phyloP scores from a whole-genome alignment of 257 asterid species.

The Solanum appendiculatum region DNA sequence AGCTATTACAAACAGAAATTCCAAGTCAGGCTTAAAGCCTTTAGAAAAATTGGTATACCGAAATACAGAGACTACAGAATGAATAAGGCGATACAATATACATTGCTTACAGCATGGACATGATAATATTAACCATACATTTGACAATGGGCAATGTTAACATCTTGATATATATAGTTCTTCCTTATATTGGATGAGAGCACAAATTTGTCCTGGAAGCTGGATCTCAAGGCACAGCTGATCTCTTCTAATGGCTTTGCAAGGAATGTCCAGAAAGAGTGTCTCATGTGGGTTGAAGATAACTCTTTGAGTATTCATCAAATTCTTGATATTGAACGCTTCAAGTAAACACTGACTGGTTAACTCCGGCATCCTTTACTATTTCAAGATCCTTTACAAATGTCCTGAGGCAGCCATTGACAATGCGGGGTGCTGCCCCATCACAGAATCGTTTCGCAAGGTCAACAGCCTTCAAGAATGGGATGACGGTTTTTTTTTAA shows the following conservation, averaged over 20 bases:
- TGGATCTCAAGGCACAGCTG: background rate
- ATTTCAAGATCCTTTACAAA: conserved; percentile 34
- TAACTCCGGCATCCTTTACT: conserved; percentile 4
- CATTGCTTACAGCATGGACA: background rate
- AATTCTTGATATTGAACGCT: background rate
- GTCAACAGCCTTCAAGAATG: conserved; percentile 69
- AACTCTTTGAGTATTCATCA: background rate
- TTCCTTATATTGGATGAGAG: background rate
- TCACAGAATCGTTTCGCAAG: conserved; percentile 97
- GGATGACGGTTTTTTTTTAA: background rate
- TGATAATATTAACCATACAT: background rate
- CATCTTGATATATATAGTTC: background rate
- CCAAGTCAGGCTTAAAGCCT: background rate
- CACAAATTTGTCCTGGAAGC: background rate
- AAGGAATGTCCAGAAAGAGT: background rate
- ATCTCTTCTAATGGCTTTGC: background rate
- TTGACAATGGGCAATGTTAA: background rate
- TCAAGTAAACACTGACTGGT: conserved; percentile 19
- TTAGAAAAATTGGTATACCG: background rate
- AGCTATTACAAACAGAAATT: background rate
- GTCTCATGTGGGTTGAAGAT: background rate
- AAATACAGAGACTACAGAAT: background rate
- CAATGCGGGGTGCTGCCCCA: conserved; percentile 86
- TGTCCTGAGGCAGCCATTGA: conserved; percentile 85
- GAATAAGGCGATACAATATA: background rate